These are phyloP conservation scores for Phytophthora litchii DNA, from an alignment of 352 stramenopile species.

Conservation along the genomic window DNA sequence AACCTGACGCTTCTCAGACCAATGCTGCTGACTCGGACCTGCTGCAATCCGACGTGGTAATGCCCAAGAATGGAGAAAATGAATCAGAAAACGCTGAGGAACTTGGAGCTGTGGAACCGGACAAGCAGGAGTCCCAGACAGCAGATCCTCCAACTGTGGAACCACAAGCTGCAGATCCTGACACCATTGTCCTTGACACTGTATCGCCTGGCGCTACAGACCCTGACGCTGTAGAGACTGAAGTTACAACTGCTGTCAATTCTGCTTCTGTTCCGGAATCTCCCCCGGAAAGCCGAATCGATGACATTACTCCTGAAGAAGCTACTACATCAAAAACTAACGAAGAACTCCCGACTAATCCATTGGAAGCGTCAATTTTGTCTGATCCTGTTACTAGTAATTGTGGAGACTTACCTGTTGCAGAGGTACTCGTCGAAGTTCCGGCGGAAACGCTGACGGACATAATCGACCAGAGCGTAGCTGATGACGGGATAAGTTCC, in stretches of 20 bases:
- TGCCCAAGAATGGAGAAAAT: neutral
- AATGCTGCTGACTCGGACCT: neutral
- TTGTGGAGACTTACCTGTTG: neutral
- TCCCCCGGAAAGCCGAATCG: neutral
- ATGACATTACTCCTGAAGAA: neutral
- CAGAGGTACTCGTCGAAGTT: neutral
- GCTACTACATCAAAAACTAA: neutral
- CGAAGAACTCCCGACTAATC: constrained; percentile 1
- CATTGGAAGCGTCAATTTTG: neutral
- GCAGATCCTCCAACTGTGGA: neutral
- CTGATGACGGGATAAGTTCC: neutral
- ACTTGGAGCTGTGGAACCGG: neutral
- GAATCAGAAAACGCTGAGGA: neutral
- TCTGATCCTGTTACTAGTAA: constrained; percentile 6
- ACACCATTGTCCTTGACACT: neutral
- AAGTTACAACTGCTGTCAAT: neutral
- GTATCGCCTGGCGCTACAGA: neutral
- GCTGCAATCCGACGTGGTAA: neutral
- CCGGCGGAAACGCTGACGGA: neutral
- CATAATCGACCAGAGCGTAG: neutral
- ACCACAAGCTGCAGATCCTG: neutral
- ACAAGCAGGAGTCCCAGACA: no score
- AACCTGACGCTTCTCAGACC: neutral
- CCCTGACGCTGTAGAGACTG: neutral
- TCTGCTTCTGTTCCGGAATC: constrained; percentile 1